Percentiles rank a stretch among this genome's conserved stretches.
phyloP scores from a whole-genome alignment of 2,329 filamentous ascomycete species.

The Colletotrichum scovillei region DNA sequence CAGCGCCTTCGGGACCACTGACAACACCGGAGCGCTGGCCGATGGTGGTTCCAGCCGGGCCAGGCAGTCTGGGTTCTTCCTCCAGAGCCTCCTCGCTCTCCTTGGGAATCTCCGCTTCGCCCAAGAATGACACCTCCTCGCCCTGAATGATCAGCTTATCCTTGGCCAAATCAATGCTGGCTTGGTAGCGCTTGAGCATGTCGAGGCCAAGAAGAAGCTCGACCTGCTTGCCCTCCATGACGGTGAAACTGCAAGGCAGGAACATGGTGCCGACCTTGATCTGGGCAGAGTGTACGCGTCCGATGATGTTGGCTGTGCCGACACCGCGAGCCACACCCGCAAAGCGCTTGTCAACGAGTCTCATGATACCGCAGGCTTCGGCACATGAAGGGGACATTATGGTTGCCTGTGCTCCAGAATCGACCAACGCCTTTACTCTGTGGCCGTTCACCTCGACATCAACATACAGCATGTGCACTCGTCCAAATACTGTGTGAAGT shows the following conservation, averaged over 20 bases:
- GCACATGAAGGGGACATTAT: constrained; percentile 98
- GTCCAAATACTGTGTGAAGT: constrained; percentile 80
- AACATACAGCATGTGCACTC: constrained; percentile 96
- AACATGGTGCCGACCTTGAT: constrained; percentile 92
- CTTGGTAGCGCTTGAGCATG: constrained; percentile 97
- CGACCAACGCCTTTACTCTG: constrained; percentile 94
- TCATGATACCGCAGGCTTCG: constrained; percentile 94
- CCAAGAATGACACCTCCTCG: constrained; percentile 88
- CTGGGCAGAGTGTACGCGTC: constrained; percentile 93
- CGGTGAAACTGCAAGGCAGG: constrained; percentile 94
- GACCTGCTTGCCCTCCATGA: constrained; percentile 98
- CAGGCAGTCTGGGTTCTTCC: constrained; percentile 85
- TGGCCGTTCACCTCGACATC: constrained; percentile 94
- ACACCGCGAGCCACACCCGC: constrained; percentile 93
- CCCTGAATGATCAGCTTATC: constrained; percentile 90
- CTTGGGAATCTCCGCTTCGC: constrained; percentile 95
- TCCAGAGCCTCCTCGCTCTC: constrained; percentile 77
- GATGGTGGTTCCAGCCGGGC: constrained; percentile 89
- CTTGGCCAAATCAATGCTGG: constrained; percentile 86
- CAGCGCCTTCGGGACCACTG: constrained; percentile 58
- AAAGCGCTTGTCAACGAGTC: constrained; percentile 91
- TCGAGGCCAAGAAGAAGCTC: constrained; percentile 93
- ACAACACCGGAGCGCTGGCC: constrained; percentile 86
- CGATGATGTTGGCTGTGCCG: constrained; percentile 93
- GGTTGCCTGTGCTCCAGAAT: constrained; percentile 96